Conservation (phyloP, 2,329 filamentous ascomycete species). For the Talaromyces rugulosus region DNA sequence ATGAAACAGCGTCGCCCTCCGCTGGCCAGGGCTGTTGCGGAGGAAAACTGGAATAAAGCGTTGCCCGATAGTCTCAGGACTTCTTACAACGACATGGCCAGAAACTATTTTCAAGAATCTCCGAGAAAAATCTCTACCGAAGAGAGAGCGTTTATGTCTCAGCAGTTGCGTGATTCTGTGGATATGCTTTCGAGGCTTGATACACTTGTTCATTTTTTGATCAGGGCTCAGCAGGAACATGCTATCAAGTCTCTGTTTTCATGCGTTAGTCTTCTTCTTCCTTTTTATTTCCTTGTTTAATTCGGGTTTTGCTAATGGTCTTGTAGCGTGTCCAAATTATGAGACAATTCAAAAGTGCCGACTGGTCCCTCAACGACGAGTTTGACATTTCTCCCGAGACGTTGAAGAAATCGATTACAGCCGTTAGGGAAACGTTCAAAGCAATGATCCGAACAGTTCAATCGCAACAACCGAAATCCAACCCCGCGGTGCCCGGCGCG, state of each 20-base stretch:
- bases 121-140: slow-evolving; percentile 32
- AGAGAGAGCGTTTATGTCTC: slow-evolving; percentile 34
- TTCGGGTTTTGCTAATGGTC: not conserved
- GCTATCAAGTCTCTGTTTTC: slow-evolving; percentile 32
- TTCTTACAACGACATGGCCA: slow-evolving; percentile 33
- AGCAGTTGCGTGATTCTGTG: slow-evolving; percentile 37
- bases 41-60: slow-evolving; percentile 36
- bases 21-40: slow-evolving; percentile 29
- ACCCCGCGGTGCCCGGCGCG: slow-evolving; percentile 17
- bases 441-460: slow-evolving; percentile 31
- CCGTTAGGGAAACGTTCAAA: slow-evolving; percentile 39
- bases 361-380: slow-evolving; percentile 41
- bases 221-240: slow-evolving; percentile 38
- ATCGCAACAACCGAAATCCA: slow-evolving; percentile 24
- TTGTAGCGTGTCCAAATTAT: slow-evolving; percentile 40
- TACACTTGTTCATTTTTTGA: slow-evolving; percentile 36
- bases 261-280: slow-evolving; percentile 28
- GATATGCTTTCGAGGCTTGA: slow-evolving; percentile 43
- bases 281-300: not conserved
- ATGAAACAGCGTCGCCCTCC: slow-evolving; percentile 31
- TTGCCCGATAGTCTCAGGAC: slow-evolving; percentile 36
- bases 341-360: slow-evolving; percentile 41
- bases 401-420: slow-evolving; percentile 31
- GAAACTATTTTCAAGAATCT: slow-evolving; percentile 23
- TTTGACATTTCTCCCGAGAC: slow-evolving; percentile 41